phyloP scores from a whole-genome alignment of 2,329 filamentous ascomycete genomes.

The Colletotrichum tabaci region DNA sequence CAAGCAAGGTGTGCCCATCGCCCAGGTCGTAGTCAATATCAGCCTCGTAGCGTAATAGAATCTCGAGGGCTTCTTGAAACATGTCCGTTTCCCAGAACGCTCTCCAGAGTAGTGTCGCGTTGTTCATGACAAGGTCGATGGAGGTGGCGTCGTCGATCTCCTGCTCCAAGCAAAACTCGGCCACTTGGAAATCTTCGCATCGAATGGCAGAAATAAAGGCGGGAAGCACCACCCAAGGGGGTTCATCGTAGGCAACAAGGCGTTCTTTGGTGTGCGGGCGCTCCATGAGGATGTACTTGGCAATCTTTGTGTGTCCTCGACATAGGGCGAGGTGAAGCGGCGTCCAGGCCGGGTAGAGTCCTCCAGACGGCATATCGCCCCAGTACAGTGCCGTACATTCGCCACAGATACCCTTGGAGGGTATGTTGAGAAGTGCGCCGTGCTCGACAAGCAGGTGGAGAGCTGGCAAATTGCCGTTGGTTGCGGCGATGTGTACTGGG shows the following conservation, averaged over 20 bases:
- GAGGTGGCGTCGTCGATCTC: neutral
- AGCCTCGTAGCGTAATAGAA: slow-evolving; percentile 10
- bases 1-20: slow-evolving; percentile 10
- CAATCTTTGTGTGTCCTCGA: neutral
- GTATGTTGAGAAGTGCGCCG: slow-evolving; percentile 2
- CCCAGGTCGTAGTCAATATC: slow-evolving; percentile 13
- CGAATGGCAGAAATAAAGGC: slow-evolving; percentile 4
- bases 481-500: slow-evolving; percentile 7
- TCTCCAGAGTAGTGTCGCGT: slow-evolving; percentile 5
- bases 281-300: neutral
- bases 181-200: neutral
- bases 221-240: neutral
- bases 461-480: neutral
- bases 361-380: neutral
- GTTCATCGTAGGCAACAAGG: neutral
- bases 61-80: neutral
- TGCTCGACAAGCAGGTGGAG: neutral
- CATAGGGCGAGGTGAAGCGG: slow-evolving; percentile 14
- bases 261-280: slow-evolving; percentile 4
- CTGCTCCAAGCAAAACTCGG: neutral
- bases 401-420: neutral
- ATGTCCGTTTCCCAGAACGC: slow-evolving; percentile 5
- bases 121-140: neutral
- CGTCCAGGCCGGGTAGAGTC: neutral
- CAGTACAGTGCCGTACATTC: neutral